A percentile compares a stretch with the other conserved stretches of the same genome.
These are phyloP conservation scores for Hirschioporus abietinus DNA, from an alignment of 768 basidiomycete species.

Conservation along the genomic window DNA sequence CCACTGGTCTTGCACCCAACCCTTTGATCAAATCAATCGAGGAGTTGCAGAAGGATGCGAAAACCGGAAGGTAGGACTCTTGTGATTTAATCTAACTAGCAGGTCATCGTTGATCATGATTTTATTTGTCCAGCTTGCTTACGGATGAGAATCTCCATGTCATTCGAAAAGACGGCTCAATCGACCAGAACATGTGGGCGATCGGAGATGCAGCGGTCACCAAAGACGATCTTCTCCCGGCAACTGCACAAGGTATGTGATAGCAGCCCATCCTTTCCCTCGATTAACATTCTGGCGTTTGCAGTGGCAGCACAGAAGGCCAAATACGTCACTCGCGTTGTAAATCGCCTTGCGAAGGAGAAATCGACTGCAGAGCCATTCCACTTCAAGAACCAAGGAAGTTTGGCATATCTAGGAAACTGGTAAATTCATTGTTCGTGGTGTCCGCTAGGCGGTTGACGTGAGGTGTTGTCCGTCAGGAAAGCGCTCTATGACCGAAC, in stretches of 20 bases:
- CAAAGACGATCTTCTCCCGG: constrained; percentile 56
- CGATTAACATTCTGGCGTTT: constrained; percentile 7
- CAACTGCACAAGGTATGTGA: constrained; percentile 80
- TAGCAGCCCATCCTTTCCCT: constrained; percentile 14
- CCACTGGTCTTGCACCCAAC: constrained; percentile 79
- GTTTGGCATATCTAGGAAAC: constrained; percentile 75
- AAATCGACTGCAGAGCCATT: constrained; percentile 45
- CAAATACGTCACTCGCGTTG: constrained; percentile 55
- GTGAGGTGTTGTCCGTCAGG: constrained; percentile 27
- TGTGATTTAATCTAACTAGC: constrained; percentile 3
- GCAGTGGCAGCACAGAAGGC: constrained; percentile 76
- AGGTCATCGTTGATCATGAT: background rate
- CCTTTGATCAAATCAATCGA: constrained; percentile 62
- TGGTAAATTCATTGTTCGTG: constrained; percentile 41
- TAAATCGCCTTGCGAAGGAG: constrained; percentile 59
- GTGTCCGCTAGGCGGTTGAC: background rate
- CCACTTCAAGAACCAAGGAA: constrained; percentile 67
- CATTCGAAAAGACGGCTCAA: constrained; percentile 44
- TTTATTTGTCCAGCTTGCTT: constrained; percentile 27
- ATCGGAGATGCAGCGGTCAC: constrained; percentile 76
- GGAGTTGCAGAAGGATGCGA: constrained; percentile 56
- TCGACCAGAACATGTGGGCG: constrained; percentile 68
- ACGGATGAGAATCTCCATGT: constrained; percentile 61
- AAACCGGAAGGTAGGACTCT: constrained; percentile 43
- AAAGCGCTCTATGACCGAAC: constrained; percentile 74